Evolutionary conservation across 163 green algal genomes (phyloP), one percentile per base, ranked within the genome.

Genomic region (Chloromonas sp.): DNA sequence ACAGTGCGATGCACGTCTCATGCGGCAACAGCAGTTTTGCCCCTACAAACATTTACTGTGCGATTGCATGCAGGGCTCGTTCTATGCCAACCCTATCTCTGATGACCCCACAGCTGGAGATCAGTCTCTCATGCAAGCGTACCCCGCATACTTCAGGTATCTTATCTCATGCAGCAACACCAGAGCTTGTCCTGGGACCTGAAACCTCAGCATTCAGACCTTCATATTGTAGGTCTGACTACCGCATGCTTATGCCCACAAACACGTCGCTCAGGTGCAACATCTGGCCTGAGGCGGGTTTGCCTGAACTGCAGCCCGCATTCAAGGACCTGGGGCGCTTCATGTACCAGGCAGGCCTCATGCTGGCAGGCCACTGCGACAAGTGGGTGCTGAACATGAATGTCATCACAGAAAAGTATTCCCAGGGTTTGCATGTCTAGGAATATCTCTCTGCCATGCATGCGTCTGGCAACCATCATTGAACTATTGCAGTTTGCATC

Each of bases 41-140:
- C 36, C 36, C 36, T 36, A 36, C 36, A 36, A 36, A 36, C 36
- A 36, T 36, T 11, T 76, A 76, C 11, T 76, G 66, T 11, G 66
- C 5, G 71, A 59, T 5, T 14, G 13, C 71, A 36, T 59, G 14
- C 71, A 79, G 79, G 88, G 90, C 76, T 92, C 83, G n/a, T 98
- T 90, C 83, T 98, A 98, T 71, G 95, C 93, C 78, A 98, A 98
- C 87, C 95, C 95, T 0, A 58, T 93, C 1, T 3, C 85, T 0
- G 92, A 98, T 80, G 58, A 79, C 0, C 87, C 86, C 3, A 2
- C 13, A 3, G 5, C 5, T 3, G 13, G 13, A 11, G 71, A 79
- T 14, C 2, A 36, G 71, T 14, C 5, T 2, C 71, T 79, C 70
- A 81, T 80, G 5, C 70, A 84, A 58, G 66, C 36, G n/a, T 89